Base-by-base conservation (phyloP, 202 grass and related monocot species). In the Bolboschoenoplectus hybrid region DNA sequence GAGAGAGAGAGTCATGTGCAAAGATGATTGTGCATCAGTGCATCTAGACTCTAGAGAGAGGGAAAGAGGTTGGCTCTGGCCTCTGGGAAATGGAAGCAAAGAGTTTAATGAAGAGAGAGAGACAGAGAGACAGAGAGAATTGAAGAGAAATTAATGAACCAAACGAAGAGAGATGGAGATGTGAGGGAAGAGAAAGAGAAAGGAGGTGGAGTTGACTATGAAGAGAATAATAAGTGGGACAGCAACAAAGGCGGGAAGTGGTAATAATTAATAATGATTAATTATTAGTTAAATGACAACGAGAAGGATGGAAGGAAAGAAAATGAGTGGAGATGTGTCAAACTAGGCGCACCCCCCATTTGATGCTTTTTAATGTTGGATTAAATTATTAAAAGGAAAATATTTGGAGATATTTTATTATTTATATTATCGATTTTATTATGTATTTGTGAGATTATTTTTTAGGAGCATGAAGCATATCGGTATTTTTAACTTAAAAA, bases 181-280 rank as follows among this genome's bases (percentile, higher is more conserved):
- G 80, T 14, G 9, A 38, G 35, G 7, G 13, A n/a, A 61, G 9
- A 12, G 45, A 32, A 26, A 26, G 26, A 0, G 26, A 26, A 34
- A 46, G 51, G 60, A 76, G 85, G 32, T 49, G 9, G 74, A 39
- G 85, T 87, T 87, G 85, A 81, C 85, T 35, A 71, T 52, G 46
- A 60, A 56, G 32, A 20, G 49, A 86, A 79, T 86, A n/a, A 26
- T 16, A 45, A 44, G 45, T 67, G 58, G 74, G 73, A 17, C 63
- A 83, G 63, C 81, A 67, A 70, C 45, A 83, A 56, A 83, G 81
- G 81, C 81, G 63, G 81, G 81, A 83, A 83, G 81, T 83, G 81
- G 46, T 10, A 83, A 67, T 83, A 55, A 83, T 83, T 67, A 78
- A 32, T 36, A 50, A 82, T 82, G n/a, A 83, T 83, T 68, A 69